phyloP scores from a whole-genome alignment of 768 basidiomycete species.

The Calocybe cyanea region DNA sequence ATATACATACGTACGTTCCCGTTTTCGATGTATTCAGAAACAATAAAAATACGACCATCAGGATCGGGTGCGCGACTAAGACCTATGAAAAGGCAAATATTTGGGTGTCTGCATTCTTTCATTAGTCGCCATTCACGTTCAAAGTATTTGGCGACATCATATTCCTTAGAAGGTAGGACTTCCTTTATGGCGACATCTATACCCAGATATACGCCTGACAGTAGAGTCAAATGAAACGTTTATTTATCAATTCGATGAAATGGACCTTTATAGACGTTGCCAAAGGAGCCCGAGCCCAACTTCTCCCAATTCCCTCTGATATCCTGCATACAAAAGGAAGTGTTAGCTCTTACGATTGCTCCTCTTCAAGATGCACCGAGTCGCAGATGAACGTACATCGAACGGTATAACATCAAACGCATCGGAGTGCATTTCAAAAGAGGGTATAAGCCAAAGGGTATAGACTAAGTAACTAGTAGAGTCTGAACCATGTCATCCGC shows the following conservation, averaged over 20 bases:
- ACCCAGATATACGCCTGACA: slow-evolving; percentile 80
- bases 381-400: slow-evolving; percentile 46
- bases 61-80: slow-evolving; percentile 75
- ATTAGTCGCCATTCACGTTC: slow-evolving; percentile 98
- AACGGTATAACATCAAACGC: slow-evolving; percentile 88
- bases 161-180: slow-evolving; percentile 85
- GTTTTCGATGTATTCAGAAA: slow-evolving; percentile 92
- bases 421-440: slow-evolving; percentile 43
- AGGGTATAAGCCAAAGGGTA: slow-evolving; percentile 2
- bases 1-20: slow-evolving; percentile 92
- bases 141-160: slow-evolving; percentile 96
- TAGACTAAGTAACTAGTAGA: not conserved
- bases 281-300: slow-evolving; percentile 89
- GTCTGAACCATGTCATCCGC: not conserved
- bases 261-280: slow-evolving; percentile 84
- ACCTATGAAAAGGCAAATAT: slow-evolving; percentile 91
- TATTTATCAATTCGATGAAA: not conserved
- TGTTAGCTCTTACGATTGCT: not conserved
- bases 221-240: not conserved
- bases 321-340: slow-evolving; percentile 45
- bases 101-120: slow-evolving; percentile 92
- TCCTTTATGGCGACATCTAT: slow-evolving; percentile 97
- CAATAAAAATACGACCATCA: slow-evolving; percentile 86
- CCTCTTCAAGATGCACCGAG: too few species aligned
- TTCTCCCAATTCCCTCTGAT: slow-evolving; percentile 88